Evolutionary conservation across 23 red algal genomes (phyloP).

Genomic region (Chondrus crispus): DNA sequence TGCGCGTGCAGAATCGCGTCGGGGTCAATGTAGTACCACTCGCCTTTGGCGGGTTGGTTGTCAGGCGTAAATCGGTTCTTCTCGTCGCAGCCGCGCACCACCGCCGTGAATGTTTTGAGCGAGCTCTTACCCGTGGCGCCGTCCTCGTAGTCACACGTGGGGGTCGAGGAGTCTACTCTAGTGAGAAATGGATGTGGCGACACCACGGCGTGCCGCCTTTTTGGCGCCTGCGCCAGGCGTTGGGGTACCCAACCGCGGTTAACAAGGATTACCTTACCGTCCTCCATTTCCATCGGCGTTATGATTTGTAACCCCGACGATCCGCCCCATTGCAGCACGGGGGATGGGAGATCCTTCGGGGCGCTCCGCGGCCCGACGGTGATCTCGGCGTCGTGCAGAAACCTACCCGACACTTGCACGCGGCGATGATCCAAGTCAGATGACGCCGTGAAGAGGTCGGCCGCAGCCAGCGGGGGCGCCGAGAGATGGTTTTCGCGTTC

Average conservation of each 20-base stretch:
- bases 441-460: background rate
- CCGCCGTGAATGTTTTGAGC: background rate
- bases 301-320: constrained; percentile 52
- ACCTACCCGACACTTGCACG: constrained; percentile 10
- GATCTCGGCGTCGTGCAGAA: constrained; percentile 54
- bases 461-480: background rate
- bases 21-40: constrained; percentile 62
- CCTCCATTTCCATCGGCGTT: constrained; percentile 23
- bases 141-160: background rate
- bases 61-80: constrained; percentile 58
- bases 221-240: constrained; percentile 1
- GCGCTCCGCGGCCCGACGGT: constrained; percentile 29
- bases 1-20: constrained; percentile 1
- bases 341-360: constrained; percentile 33
- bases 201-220: background rate
- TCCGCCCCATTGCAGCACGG: constrained; percentile 61
- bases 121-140: background rate
- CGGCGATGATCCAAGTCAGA: constrained; percentile 18
- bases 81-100: constrained; percentile 28
- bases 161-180: background rate
- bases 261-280: constrained; percentile 36
- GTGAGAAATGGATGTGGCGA: constrained; percentile 37
- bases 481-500: constrained; percentile 30
- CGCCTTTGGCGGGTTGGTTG: constrained; percentile 29
- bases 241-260: constrained; percentile 64